phyloP scores from a whole-genome alignment of 2,329 filamentous ascomycete genomes.

The Rugonectria rugulosa region DNA sequence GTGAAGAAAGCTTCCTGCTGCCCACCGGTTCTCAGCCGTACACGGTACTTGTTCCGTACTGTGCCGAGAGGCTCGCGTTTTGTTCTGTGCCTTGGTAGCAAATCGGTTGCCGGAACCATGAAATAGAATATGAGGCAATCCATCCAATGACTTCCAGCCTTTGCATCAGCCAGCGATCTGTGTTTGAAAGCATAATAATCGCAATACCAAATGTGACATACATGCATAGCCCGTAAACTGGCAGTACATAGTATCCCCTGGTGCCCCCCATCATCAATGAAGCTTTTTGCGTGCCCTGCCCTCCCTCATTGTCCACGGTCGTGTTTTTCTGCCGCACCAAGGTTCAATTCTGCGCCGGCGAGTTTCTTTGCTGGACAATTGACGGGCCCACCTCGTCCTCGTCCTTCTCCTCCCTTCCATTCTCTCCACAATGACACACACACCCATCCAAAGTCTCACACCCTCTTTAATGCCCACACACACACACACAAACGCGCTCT shows the following conservation, averaged over 20 bases:
- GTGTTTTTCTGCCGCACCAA: slow-evolving; percentile 11
- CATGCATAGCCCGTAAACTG: too few relatives aligned
- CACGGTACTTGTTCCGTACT: slow-evolving; percentile 29
- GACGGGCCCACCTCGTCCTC: slow-evolving; percentile 36
- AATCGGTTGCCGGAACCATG: slow-evolving; percentile 18
- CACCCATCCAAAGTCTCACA: slow-evolving; percentile 31
- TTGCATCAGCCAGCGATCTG: not conserved
- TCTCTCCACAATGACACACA: slow-evolving; percentile 38
- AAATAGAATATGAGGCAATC: slow-evolving; percentile 7
- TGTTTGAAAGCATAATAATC: not conserved
- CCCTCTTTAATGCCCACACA: slow-evolving; percentile 27
- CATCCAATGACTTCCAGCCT: not conserved
- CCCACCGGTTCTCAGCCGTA: slow-evolving; percentile 28
- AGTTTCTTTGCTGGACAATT: slow-evolving; percentile 18
- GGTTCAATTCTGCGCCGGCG: slow-evolving; percentile 33
- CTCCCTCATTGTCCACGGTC: not conserved
- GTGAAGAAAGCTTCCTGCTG: slow-evolving; percentile 27
- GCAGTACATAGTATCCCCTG: not conserved
- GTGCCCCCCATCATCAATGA: not conserved
- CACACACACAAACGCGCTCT: too few relatives aligned
- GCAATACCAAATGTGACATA: not conserved
- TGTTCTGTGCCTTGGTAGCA: too few relatives aligned
- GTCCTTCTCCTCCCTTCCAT: slow-evolving; percentile 41
- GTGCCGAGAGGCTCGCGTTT: slow-evolving; percentile 20
- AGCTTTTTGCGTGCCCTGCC: not conserved